Evolutionary conservation across 1,139 yeast genomes (phyloP).

Genomic region (Pichia sp.): DNA sequence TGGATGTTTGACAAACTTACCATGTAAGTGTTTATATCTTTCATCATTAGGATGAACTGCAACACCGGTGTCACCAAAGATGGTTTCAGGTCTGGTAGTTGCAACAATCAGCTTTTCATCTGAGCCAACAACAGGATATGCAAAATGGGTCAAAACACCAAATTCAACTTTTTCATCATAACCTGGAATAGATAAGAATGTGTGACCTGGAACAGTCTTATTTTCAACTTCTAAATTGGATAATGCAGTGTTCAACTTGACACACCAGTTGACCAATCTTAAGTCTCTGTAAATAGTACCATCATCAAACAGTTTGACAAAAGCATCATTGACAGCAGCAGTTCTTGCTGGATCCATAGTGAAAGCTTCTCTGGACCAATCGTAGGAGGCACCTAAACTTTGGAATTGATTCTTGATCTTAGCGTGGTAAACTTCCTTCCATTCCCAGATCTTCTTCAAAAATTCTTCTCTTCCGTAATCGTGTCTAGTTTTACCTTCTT

Average conservation of each 20-base stretch:
- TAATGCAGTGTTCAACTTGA: slow-evolving; percentile 86
- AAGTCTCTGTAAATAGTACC: slow-evolving; percentile 93
- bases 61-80: slow-evolving; percentile 95
- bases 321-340: slow-evolving; percentile 83
- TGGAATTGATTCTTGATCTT: slow-evolving; percentile 80
- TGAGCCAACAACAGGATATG: slow-evolving; percentile 82
- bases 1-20: slow-evolving; percentile 87
- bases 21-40: slow-evolving; percentile 90
- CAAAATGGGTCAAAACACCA: slow-evolving; percentile 91
- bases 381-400: slow-evolving; percentile 92
- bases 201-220: slow-evolving; percentile 78
- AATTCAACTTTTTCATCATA: slow-evolving; percentile 88
- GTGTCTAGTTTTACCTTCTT: slow-evolving; percentile 84
- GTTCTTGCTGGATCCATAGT: slow-evolving; percentile 77
- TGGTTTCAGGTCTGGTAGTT: slow-evolving; percentile 97
- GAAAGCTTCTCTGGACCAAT: slow-evolving; percentile 92
- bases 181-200: slow-evolving; percentile 77
- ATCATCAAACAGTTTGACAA: slow-evolving; percentile 85
- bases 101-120: slow-evolving; percentile 89
- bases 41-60: slow-evolving; percentile 96
- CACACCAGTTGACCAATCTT: slow-evolving; percentile 95
- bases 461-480: slow-evolving; percentile 92
- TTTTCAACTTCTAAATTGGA: slow-evolving; percentile 95
- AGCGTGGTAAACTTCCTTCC: slow-evolving; percentile 92
- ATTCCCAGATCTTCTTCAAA: slow-evolving; percentile 87